Percentiles rank a stretch among this genome's conserved stretches.
Conservation (phyloP, 2,329 filamentous ascomycete genomes). For the Neopestalotiopsis sp. region DNA sequence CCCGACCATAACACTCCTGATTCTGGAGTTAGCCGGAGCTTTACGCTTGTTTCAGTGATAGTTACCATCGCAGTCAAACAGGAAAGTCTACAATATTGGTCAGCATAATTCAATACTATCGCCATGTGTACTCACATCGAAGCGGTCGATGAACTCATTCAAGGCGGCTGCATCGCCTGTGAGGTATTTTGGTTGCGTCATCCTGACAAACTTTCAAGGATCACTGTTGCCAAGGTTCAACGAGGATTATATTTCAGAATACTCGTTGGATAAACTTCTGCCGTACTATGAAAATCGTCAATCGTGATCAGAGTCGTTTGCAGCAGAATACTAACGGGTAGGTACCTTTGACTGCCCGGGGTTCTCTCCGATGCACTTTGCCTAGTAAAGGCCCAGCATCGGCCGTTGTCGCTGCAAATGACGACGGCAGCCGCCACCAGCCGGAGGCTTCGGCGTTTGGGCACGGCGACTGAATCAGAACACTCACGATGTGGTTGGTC, state of each 20-base stretch:
- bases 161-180: slow-evolving; percentile 81
- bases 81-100: slow-evolving; percentile 69
- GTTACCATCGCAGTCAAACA: slow-evolving; percentile 96
- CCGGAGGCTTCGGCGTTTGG: not conserved
- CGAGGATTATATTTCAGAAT: not conserved
- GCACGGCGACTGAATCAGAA: not conserved
- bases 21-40: not conserved
- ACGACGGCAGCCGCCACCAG: not conserved
- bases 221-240: not conserved
- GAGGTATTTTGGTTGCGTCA: slow-evolving; percentile 65
- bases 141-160: slow-evolving; percentile 83
- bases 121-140: slow-evolving; percentile 72
- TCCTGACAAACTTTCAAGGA: slow-evolving; percentile 22
- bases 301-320: not conserved
- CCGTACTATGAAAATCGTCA: not conserved
- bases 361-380: too few species aligned
- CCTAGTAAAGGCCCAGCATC: not conserved
- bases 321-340: not conserved
- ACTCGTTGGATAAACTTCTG: not conserved
- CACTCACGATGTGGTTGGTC: not conserved
- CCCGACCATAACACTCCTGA: slow-evolving; percentile 92
- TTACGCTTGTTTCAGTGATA: slow-evolving; percentile 9
- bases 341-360: not conserved
- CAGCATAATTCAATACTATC: slow-evolving; percentile 20
- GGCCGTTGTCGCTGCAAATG: not conserved